A percentile compares a stretch with the other conserved stretches of the same genome.
These are phyloP conservation scores for Castanea mollissima DNA, from an alignment of 306 rosid genomes.

Conservation along the genomic window DNA sequence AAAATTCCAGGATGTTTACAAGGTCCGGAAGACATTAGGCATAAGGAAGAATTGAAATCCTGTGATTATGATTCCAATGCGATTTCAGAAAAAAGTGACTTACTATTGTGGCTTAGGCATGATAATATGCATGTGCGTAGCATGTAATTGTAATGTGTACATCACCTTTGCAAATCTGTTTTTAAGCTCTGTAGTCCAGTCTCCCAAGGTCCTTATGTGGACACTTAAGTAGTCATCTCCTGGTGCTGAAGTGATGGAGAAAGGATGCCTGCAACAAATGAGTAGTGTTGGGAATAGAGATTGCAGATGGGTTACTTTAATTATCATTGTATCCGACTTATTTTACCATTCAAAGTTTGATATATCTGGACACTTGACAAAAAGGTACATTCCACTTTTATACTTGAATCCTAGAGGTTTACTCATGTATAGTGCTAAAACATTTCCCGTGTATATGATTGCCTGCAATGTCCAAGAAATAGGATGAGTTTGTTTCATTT, in stretches of 20 bases:
- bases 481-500: constrained; percentile 13
- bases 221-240: constrained; percentile 90
- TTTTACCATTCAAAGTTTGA: constrained; percentile 87
- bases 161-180: constrained; percentile 57
- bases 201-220: constrained; percentile 76
- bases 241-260: constrained; percentile 94
- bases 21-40: not conserved
- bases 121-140: not conserved
- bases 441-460: constrained; percentile 76
- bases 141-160: not conserved
- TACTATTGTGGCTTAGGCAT: not conserved
- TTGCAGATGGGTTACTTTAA: constrained; percentile 7
- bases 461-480: constrained; percentile 56
- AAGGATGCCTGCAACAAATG: constrained; percentile 71
- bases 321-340: not conserved
- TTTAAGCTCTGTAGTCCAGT: constrained; percentile 84
- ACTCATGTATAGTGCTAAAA: constrained; percentile 76
- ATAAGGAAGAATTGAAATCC: not conserved
- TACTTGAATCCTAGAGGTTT: constrained; percentile 75
- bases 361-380: constrained; percentile 84
- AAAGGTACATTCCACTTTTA: constrained; percentile 88
- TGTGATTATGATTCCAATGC: not conserved
- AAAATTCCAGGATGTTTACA: not conserved
- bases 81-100: not conserved
- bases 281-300: constrained; percentile 7